Evolutionary conservation across 495 filamentous ascomycete species (phyloP), one percentile per base, ranked within the genome.

Genomic region (Aspergillus homomorphus): DNA sequence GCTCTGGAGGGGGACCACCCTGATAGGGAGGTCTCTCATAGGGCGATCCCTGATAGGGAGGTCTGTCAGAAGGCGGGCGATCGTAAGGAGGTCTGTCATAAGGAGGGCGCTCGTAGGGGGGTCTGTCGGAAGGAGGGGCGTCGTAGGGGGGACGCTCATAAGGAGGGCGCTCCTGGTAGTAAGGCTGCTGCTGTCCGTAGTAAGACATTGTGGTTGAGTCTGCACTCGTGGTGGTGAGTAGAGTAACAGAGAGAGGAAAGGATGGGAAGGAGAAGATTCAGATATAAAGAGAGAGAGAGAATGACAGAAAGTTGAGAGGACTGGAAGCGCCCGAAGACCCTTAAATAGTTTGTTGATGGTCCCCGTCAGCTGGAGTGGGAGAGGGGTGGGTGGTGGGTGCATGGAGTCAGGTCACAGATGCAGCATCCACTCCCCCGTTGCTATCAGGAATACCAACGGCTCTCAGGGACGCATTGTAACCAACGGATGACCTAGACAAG

Each of bases 1-100:
- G 46, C 19, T 54, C 53, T 57, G 44, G 58, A 28, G 58, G 58
- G 22, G 42, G 48, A 30, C 54, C 54, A n/a, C 54, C 44, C 16
- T 65, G 57, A 30, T 67, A 60, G 18, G 59, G 62, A 16, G 63
- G 56, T 44, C 56, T 44, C 45, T 68, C 61, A 22, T 59, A 61
- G 8, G 69, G 64, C 15, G 61, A 63, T 14, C 55, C 41, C 4
- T 64, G 54, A 42, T 66, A 63, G 20, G 51, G 54, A 24, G 59
- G 59, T 57, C 53, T 33, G 21, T 54, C 53, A 48, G 44, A 53
- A 28, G 58, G 58, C 16, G 42, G 48, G 45, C 54, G 54, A n/a
- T 56, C 44, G 28, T 67, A 60, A 14, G 59, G 62, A 16, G 63
- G 56, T 44, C 56, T 50, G 30, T 68, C 61, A 22, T 59, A 61